These are phyloP conservation scores for Heterobasidion occidentale DNA, from an alignment of 1,284 basidiomycete species.

Conservation along the genomic window DNA sequence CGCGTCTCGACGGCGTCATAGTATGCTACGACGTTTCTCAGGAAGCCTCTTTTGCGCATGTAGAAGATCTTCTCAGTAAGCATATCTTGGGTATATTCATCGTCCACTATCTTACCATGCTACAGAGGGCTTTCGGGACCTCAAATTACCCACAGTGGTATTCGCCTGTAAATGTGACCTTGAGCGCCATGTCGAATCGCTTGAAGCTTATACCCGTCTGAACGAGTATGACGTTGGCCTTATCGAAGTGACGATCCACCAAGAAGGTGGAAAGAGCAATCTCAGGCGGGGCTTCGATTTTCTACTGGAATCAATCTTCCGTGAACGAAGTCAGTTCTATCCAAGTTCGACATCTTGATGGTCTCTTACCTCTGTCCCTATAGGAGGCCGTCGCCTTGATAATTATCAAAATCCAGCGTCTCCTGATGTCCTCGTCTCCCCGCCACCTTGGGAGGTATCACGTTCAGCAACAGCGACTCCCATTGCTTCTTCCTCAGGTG, in stretches of 20 bases:
- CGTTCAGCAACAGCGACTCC: constrained; percentile 41
- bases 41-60: constrained; percentile 48
- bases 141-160: constrained; percentile 55
- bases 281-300: constrained; percentile 62
- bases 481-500: constrained; percentile 31
- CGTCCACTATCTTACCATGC: constrained; percentile 8
- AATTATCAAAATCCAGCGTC: constrained; percentile 65
- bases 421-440: constrained; percentile 45
- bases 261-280: constrained; percentile 47
- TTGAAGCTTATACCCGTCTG: constrained; percentile 38
- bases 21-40: constrained; percentile 70
- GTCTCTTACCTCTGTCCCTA: constrained; percentile 2
- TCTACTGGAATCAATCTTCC: constrained; percentile 51
- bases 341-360: constrained; percentile 6
- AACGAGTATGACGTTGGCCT: constrained; percentile 58
- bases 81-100: constrained; percentile 7
- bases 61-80: constrained; percentile 59
- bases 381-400: constrained; percentile 26
- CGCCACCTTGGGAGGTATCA: constrained; percentile 46
- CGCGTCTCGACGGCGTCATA: constrained; percentile 59
- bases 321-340: constrained; percentile 39
- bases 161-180: constrained; percentile 74
- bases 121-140: constrained; percentile 45
- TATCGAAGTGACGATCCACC: constrained; percentile 48
- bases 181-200: constrained; percentile 45